These are phyloP conservation scores for Xylariaceae sp. DNA, from an alignment of 2,329 filamentous ascomycete species.

Conservation along the genomic window DNA sequence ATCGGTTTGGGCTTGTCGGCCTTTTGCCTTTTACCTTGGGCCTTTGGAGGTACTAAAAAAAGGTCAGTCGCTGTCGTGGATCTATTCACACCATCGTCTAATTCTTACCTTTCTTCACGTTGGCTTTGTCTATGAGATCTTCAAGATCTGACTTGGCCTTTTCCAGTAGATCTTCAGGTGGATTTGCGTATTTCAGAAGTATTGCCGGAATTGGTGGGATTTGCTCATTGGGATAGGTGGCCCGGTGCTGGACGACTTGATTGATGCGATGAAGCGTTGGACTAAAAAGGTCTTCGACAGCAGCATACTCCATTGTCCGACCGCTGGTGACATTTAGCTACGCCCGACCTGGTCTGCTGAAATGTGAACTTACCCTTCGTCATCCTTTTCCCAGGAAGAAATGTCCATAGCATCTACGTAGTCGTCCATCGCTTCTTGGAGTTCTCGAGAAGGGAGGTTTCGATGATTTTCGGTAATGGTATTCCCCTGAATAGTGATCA, in stretches of 20 bases:
- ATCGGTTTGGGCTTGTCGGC: slow-evolving; percentile 68
- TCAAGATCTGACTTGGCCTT: slow-evolving; percentile 56
- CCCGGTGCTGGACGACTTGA: slow-evolving; percentile 77
- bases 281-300: slow-evolving; percentile 77
- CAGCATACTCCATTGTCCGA: slow-evolving; percentile 60
- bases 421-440: slow-evolving; percentile 78
- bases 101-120: slow-evolving; percentile 72
- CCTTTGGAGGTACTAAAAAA: slow-evolving; percentile 67
- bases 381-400: slow-evolving; percentile 64
- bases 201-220: slow-evolving; percentile 59
- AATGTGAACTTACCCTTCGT: slow-evolving; percentile 58
- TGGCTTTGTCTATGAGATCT: slow-evolving; percentile 62
- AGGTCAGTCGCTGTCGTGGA: slow-evolving; percentile 28
- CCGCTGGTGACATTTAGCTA: slow-evolving; percentile 26
- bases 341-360: background rate
- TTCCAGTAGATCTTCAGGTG: slow-evolving; percentile 62
- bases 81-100: background rate
- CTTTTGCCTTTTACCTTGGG: slow-evolving; percentile 66
- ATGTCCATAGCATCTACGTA: slow-evolving; percentile 95
- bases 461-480: slow-evolving; percentile 76
- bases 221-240: slow-evolving; percentile 64
- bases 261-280: slow-evolving; percentile 85
- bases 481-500: slow-evolving; percentile 82
- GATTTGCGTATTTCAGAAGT: slow-evolving; percentile 68
- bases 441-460: slow-evolving; percentile 69